A percentile compares a stretch with the other conserved stretches of the same genome.
These are phyloP conservation scores for Pelargonium myrrhifolium DNA, from an alignment of 441 rosid genomes.

Conservation along the genomic window DNA sequence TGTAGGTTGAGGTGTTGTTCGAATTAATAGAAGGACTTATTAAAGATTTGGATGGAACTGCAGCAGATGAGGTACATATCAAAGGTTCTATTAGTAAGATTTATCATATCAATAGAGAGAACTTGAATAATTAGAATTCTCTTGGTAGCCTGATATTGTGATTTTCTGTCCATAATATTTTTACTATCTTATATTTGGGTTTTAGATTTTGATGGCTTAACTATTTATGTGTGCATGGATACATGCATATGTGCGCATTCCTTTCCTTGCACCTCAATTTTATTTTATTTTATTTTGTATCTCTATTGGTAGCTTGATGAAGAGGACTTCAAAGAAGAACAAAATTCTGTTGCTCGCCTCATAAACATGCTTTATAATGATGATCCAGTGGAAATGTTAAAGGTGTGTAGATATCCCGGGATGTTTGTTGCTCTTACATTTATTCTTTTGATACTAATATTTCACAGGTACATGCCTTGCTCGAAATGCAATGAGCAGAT, in stretches of 20 bases:
- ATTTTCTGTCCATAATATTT: constrained; percentile 8
- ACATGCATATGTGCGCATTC: not conserved
- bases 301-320: constrained; percentile 48
- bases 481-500: not conserved
- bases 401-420: constrained; percentile 27
- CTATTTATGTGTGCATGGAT: not conserved
- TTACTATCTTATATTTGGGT: constrained; percentile 8
- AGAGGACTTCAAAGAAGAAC: constrained; percentile 70
- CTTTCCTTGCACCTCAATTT: constrained; percentile 11
- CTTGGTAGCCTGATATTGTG: not conserved
- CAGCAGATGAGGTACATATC: constrained; percentile 42
- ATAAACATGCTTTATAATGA: constrained; percentile 54
- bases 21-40: constrained; percentile 62
- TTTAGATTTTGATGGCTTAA: constrained; percentile 7
- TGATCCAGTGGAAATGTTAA: constrained; percentile 60
- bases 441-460: not conserved
- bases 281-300: constrained; percentile 4
- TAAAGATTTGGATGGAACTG: constrained; percentile 48
- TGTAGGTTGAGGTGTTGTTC: constrained; percentile 62
- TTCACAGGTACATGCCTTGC: not conserved
- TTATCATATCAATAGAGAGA: not conserved
- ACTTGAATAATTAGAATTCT: constrained; percentile 13
- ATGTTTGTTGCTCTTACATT: constrained; percentile 1
- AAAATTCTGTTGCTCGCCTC: constrained; percentile 58
- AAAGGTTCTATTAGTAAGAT: not conserved